Percentiles rank a stretch among this genome's conserved stretches.
phyloP scores from a whole-genome alignment of 1,284 basidiomycete species.

The Ustilago nuda region DNA sequence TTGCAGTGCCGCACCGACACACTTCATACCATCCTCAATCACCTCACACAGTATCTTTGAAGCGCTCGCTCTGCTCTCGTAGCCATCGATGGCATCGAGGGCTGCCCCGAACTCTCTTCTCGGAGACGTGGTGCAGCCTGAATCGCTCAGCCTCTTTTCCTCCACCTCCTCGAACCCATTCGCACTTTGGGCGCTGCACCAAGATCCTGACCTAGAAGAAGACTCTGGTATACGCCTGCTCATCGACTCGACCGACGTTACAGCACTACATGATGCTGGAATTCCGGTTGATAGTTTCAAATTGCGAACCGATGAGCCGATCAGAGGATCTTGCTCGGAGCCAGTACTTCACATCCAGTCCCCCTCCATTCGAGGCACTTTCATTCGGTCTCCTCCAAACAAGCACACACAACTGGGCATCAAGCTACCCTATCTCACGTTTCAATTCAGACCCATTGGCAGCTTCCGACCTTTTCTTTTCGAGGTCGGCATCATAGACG shows the following conservation, averaged over 20 bases:
- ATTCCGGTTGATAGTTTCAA: slow-evolving; percentile 5
- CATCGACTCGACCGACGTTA: slow-evolving; percentile 74
- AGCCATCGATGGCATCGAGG: not conserved
- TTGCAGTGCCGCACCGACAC: not conserved
- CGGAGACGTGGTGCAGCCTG: slow-evolving; percentile 75
- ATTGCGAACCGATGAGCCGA: slow-evolving; percentile 8
- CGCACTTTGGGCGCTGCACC: slow-evolving; percentile 74
- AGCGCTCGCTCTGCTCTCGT: not conserved
- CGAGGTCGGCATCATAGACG: slow-evolving; percentile 81
- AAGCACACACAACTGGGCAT: slow-evolving; percentile 73
- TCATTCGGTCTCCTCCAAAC: slow-evolving; percentile 74
- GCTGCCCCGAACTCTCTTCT: slow-evolving; percentile 67
- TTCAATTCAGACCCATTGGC: slow-evolving; percentile 79
- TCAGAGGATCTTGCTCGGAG: slow-evolving; percentile 69
- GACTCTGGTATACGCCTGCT: slow-evolving; percentile 79
- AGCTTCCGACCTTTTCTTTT: slow-evolving; percentile 76
- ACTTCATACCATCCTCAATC: not conserved
- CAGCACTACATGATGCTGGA: slow-evolving; percentile 63
- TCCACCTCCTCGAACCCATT: slow-evolving; percentile 78
- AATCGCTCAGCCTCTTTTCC: slow-evolving; percentile 80
- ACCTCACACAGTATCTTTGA: not conserved
- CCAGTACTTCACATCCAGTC: slow-evolving; percentile 86
- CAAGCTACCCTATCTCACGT: slow-evolving; percentile 79
- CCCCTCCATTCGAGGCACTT: slow-evolving; percentile 78
- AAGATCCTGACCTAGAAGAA: slow-evolving; percentile 74